Percentiles rank a stretch among this genome's conserved stretches.
Evolutionary conservation across 305 asterid genomes (phyloP).

Genomic region (Ajuga reptans): DNA sequence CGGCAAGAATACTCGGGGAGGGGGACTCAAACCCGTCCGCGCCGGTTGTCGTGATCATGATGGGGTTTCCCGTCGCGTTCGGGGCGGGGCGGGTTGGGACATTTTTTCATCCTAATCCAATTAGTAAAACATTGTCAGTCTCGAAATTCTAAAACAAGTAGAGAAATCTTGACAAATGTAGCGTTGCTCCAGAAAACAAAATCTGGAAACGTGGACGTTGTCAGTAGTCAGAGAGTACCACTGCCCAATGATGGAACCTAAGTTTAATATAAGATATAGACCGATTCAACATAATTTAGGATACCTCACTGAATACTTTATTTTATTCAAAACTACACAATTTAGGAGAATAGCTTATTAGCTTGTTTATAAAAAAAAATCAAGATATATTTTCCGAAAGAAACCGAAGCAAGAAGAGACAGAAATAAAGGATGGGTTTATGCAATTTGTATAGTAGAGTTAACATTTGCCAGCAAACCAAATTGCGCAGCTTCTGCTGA

Average conservation of each 20-base stretch:
- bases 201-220: constrained; percentile 31
- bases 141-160: background rate
- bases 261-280: background rate
- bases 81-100: too few relatives aligned
- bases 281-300: too few relatives aligned
- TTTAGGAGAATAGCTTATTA: too few relatives aligned
- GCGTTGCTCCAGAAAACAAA: constrained; percentile 3
- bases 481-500: constrained; percentile 4
- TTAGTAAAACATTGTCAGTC: background rate
- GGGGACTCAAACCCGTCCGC: too few relatives aligned
- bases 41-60: too few relatives aligned
- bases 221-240: constrained; percentile 15
- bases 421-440: background rate
- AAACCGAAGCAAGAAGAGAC: background rate
- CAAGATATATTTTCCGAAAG: background rate
- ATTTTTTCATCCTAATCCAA: too few relatives aligned
- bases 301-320: too few relatives aligned
- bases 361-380: too few relatives aligned
- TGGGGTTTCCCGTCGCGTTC: too few relatives aligned
- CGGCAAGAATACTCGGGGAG: too few relatives aligned
- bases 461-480: constrained; percentile 19
- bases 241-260: constrained; percentile 5
- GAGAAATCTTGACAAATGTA: background rate
- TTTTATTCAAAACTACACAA: too few relatives aligned
- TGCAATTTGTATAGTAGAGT: constrained; percentile 1